Evolutionary conservation across 2,329 filamentous ascomycete genomes (phyloP).

Genomic region (Colletotrichum orchidophilum): DNA sequence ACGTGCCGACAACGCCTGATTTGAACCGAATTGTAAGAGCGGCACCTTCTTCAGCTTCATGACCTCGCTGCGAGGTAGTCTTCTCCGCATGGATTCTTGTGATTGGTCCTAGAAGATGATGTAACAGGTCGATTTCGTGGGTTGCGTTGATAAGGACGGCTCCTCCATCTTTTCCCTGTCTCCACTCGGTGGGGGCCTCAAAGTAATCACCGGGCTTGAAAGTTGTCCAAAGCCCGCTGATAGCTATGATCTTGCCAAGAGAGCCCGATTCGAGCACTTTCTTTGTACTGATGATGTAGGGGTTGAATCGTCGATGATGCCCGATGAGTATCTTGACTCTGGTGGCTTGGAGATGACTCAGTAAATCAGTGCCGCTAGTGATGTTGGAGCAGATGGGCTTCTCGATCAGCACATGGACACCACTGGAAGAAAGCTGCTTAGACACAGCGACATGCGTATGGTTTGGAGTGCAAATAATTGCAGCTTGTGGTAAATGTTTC

Average conservation of each 20-base stretch:
- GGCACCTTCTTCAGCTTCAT: slow-evolving; percentile 64
- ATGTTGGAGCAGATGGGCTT: slow-evolving; percentile 62
- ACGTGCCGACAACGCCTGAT: slow-evolving; percentile 64
- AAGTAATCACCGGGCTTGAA: slow-evolving; percentile 64
- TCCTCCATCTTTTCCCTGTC: slow-evolving; percentile 51
- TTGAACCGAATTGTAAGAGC: slow-evolving; percentile 63
- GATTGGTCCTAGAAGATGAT: slow-evolving; percentile 65
- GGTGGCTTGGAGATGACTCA: slow-evolving; percentile 39
- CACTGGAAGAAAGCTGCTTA: slow-evolving; percentile 55
- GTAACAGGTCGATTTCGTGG: slow-evolving; percentile 68
- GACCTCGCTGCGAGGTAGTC: slow-evolving; percentile 52
- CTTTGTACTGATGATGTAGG: slow-evolving; percentile 61
- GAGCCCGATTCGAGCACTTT: slow-evolving; percentile 47
- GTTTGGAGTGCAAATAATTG: slow-evolving; percentile 69
- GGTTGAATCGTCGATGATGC: slow-evolving; percentile 69
- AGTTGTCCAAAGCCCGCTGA: slow-evolving; percentile 64
- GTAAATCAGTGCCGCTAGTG: slow-evolving; percentile 44
- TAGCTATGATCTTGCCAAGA: slow-evolving; percentile 58
- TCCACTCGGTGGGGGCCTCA: slow-evolving; percentile 51
- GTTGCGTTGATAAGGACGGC: slow-evolving; percentile 67
- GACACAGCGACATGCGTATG: slow-evolving; percentile 63
- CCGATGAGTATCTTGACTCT: slow-evolving; percentile 61
- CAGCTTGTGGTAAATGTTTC: slow-evolving; percentile 54
- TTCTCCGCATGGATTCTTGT: slow-evolving; percentile 59
- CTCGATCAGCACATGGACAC: slow-evolving; percentile 65